A percentile compares a stretch with the other conserved stretches of the same genome.
phyloP scores from a whole-genome alignment of 1,284 basidiomycete genomes.

The Taiwanofungus camphoratus region DNA sequence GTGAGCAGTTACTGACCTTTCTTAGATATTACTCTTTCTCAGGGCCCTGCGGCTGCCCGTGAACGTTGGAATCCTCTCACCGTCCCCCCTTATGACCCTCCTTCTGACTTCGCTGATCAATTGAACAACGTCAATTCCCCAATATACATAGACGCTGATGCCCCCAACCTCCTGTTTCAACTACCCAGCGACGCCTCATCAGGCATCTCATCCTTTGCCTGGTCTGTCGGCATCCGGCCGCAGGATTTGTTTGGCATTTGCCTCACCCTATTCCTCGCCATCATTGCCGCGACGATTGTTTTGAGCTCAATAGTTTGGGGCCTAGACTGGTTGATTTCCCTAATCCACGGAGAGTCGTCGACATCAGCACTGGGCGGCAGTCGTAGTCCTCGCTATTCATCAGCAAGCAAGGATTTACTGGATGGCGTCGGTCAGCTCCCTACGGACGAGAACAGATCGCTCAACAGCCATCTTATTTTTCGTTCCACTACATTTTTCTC shows the following conservation, averaged over 20 bases:
- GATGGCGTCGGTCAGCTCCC: slow-evolving; percentile 29
- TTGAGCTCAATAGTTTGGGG: slow-evolving; percentile 72
- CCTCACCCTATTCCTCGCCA: slow-evolving; percentile 75
- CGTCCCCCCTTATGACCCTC: slow-evolving; percentile 55
- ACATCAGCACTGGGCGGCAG: slow-evolving; percentile 32
- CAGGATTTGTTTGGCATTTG: slow-evolving; percentile 85
- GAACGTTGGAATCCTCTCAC: slow-evolving; percentile 65
- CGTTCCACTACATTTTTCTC: slow-evolving; percentile 26
- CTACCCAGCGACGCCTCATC: slow-evolving; percentile 54
- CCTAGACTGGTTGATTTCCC: slow-evolving; percentile 49
- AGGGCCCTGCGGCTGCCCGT: slow-evolving; percentile 34
- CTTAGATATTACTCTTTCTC: slow-evolving; percentile 70
- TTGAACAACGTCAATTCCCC: slow-evolving; percentile 65
- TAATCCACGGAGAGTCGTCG: slow-evolving; percentile 23
- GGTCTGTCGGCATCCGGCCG: slow-evolving; percentile 73
- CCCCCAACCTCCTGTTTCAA: slow-evolving; percentile 69
- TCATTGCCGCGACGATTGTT: slow-evolving; percentile 67
- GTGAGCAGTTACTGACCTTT: slow-evolving; percentile 4
- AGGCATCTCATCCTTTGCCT: slow-evolving; percentile 78
- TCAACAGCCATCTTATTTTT: slow-evolving; percentile 41
- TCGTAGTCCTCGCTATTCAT: slow-evolving; percentile 49
- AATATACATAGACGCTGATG: slow-evolving; percentile 68
- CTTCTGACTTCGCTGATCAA: slow-evolving; percentile 65
- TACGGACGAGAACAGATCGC: slow-evolving; percentile 51
- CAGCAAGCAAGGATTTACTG: slow-evolving; percentile 46